Conservation (phyloP, 371 early-diverging fungal genomes). For the Mucor indicus region DNA sequence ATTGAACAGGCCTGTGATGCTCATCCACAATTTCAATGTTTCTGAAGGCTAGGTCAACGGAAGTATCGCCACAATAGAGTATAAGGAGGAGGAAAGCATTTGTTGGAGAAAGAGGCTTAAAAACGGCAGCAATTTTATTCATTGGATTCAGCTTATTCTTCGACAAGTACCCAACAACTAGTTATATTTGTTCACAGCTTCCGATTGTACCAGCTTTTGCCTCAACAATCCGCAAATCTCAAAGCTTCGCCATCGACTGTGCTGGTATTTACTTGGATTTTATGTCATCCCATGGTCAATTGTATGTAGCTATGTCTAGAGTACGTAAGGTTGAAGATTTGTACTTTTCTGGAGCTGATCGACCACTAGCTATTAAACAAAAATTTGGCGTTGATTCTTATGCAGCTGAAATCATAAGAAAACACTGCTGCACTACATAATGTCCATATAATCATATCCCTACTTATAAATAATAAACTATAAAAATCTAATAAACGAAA, state of each 20-base stretch:
- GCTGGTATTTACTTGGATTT: too few species aligned
- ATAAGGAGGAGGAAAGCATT: conserved; percentile 4
- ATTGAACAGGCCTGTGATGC: too few species aligned
- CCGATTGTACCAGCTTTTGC: too few species aligned
- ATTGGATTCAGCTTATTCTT: conserved; percentile 1
- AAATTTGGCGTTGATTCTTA: too few species aligned
- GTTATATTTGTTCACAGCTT: background rate
- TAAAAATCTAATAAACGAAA: too few species aligned
- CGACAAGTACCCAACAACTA: conserved; percentile 1
- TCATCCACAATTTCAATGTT: conserved; percentile 2
- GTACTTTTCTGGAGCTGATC: background rate
- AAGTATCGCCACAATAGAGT: background rate
- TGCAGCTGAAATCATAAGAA: too few species aligned
- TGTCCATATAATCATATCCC: too few species aligned
- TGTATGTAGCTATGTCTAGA: conserved; percentile 2
- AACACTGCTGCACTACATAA: too few species aligned
- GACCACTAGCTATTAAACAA: background rate
- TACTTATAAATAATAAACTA: too few species aligned
- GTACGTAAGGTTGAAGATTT: background rate
- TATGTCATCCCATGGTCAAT: background rate
- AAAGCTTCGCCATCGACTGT: too few species aligned
- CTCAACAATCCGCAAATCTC: too few species aligned
- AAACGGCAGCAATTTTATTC: too few species aligned
- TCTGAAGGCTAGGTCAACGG: conserved; percentile 1
- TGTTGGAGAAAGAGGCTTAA: conserved; percentile 1